phyloP scores from a whole-genome alignment of 176 grass and related monocot genomes.

The Poa pratensis region DNA sequence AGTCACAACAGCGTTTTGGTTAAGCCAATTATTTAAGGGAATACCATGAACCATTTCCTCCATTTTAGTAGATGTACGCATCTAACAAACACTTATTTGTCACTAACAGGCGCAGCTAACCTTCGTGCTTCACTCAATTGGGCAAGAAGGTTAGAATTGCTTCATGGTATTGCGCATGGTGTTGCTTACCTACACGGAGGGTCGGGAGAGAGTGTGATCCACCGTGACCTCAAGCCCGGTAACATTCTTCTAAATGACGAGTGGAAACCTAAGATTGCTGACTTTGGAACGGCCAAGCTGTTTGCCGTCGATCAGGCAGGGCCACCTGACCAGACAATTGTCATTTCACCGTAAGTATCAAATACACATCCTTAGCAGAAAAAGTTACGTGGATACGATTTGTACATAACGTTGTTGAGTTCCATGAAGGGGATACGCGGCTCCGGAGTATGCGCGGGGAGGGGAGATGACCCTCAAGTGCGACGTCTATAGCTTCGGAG shows the following conservation, averaged over 20 bases:
- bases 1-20: no score
- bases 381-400: not conserved
- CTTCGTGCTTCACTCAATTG: slow-evolving; percentile 16
- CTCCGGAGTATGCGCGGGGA: not conserved
- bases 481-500: slow-evolving; percentile 2
- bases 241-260: slow-evolving; percentile 41
- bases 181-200: slow-evolving; percentile 43
- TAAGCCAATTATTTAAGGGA: no score
- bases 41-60: no score
- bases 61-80: not conserved
- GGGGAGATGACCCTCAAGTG: slow-evolving; percentile 14
- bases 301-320: not conserved
- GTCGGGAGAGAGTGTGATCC: slow-evolving; percentile 33
- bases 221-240: slow-evolving; percentile 41
- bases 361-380: not conserved
- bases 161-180: not conserved
- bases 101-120: not conserved
- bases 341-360: slow-evolving; percentile 16
- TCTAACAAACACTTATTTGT: not conserved
- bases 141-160: slow-evolving; percentile 28
- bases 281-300: slow-evolving; percentile 37
- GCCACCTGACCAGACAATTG: slow-evolving; percentile 13
- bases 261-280: slow-evolving; percentile 36
- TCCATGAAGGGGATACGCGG: slow-evolving; percentile 7
- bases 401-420: not conserved